Conservation (phyloP, 306 rosid species). For the Prunus kanzakura region DNA sequence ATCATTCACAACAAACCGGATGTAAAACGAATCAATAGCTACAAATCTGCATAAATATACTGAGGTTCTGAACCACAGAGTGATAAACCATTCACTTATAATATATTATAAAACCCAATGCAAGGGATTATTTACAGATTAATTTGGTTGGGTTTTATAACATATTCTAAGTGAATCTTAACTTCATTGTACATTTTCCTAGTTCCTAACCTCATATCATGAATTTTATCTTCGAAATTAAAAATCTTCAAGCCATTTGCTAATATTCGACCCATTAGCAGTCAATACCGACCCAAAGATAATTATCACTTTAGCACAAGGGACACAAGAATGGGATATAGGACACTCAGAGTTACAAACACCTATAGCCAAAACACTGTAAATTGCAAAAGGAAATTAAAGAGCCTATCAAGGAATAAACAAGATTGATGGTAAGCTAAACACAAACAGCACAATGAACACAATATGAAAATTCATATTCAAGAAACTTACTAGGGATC, state of each 20-base stretch:
- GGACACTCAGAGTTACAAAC: background rate
- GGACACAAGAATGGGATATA: background rate
- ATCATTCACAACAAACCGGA: background rate
- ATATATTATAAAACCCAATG: background rate
- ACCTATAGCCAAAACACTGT: background rate
- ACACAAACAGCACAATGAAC: background rate
- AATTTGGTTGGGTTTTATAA: no score
- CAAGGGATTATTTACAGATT: no score
- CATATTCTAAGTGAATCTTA: no score
- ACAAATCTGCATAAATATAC: background rate
- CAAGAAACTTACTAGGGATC: conserved; percentile 43
- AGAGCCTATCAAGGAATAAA: background rate
- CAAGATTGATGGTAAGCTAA: background rate
- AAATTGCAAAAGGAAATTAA: background rate
- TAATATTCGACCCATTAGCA: background rate
- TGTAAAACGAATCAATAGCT: background rate
- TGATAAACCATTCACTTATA: background rate
- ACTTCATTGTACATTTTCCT: background rate
- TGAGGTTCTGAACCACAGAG: background rate
- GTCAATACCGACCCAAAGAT: background rate
- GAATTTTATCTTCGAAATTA: background rate
- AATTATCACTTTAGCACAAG: background rate
- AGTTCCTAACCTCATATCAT: background rate
- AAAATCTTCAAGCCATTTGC: background rate
- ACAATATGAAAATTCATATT: background rate